These are phyloP conservation scores for Sporothrix protearum DNA, from an alignment of 2,329 filamentous ascomycete genomes.

Conservation along the genomic window DNA sequence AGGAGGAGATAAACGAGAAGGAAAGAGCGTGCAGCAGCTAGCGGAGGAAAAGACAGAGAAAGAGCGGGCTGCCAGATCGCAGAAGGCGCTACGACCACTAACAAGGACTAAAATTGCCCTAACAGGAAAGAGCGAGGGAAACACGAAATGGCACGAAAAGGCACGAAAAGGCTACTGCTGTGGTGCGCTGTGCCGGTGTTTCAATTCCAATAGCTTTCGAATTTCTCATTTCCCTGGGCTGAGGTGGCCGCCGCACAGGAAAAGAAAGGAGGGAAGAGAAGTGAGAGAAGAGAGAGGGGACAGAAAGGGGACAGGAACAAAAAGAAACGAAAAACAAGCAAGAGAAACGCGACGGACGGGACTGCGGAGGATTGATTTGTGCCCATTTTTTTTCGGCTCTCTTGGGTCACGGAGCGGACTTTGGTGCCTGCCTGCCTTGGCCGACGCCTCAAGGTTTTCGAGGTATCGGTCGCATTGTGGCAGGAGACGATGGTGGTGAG, in stretches of 20 bases:
- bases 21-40: too few species aligned
- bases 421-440: background rate
- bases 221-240: background rate
- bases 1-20: background rate
- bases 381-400: background rate
- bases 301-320: background rate
- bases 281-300: background rate
- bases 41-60: background rate
- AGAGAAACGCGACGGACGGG: background rate
- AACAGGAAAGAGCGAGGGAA: slow-evolving; percentile 12
- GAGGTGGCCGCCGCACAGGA: background rate
- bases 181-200: background rate
- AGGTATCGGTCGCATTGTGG: background rate
- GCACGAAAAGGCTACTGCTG: background rate
- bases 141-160: background rate
- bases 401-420: background rate
- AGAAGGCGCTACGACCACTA: slow-evolving; percentile 6
- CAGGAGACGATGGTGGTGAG: background rate
- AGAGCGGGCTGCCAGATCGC: background rate
- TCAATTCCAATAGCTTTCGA: background rate
- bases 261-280: background rate
- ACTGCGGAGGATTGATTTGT: background rate
- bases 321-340: background rate
- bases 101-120: slow-evolving; percentile 11
- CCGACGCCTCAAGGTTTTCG: background rate